Evolutionary conservation across 805 yeast species (phyloP).

Genomic region (Blastobotrys mokoenaii): DNA sequence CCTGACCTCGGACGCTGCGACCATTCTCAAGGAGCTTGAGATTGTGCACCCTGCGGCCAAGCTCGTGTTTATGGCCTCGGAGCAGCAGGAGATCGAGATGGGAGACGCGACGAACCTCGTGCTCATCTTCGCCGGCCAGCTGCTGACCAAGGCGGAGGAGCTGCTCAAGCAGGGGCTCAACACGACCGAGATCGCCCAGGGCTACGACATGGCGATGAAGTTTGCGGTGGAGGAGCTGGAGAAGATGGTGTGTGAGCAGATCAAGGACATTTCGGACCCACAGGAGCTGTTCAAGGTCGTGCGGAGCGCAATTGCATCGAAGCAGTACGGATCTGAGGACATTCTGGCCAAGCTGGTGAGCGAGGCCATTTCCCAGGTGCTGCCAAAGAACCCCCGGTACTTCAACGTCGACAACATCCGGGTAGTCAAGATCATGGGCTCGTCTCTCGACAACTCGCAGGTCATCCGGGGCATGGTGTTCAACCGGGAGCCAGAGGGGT

Average conservation of each 20-base stretch:
- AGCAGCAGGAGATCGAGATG: conserved; percentile 95
- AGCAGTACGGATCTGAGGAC: conserved; percentile 86
- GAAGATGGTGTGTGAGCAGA: conserved; percentile 41
- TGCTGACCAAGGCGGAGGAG: conserved; percentile 79
- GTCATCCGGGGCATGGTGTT: conserved; percentile 97
- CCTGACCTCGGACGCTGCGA: conserved; percentile 96
- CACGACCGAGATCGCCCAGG: conserved; percentile 88
- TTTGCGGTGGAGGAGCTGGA: conserved; percentile 65
- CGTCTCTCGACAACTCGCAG: conserved; percentile 59
- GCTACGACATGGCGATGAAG: conserved; percentile 80
- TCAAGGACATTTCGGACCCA: conserved; percentile 47
- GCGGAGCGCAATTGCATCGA: conserved; percentile 83
- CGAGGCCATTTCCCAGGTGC: conserved; percentile 72
- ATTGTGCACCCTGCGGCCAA: conserved; percentile 97
- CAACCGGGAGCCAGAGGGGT: conserved; percentile 96
- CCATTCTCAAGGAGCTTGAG: conserved; percentile 87
- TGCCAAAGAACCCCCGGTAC: conserved; percentile 54
- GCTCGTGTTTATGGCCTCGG: conserved; percentile 88
- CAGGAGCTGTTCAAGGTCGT: conserved; percentile 61
- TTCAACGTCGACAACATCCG: conserved; percentile 92
- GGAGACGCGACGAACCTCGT: conserved; percentile 95
- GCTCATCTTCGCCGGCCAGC: conserved; percentile 85
- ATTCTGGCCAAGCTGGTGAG: conserved; percentile 67
- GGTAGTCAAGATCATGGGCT: conserved; percentile 95
- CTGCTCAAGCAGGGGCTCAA: conserved; percentile 76